Percentiles rank a stretch among this genome's conserved stretches.
Conservation (phyloP, 192 early-diverging fungal genomes). For the Phycomyces blakesleeanus region DNA sequence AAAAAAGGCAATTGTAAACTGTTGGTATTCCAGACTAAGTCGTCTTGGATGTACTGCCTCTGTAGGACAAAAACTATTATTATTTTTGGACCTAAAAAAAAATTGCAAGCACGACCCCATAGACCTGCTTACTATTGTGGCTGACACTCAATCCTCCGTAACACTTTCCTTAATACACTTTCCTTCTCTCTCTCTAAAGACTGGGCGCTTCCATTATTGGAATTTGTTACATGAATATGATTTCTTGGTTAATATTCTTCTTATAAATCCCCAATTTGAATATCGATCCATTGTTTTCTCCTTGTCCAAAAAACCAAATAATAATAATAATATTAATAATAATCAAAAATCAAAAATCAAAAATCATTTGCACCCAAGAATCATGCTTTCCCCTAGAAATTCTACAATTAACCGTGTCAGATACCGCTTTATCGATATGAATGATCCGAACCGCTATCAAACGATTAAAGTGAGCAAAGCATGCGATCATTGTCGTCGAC, state of each 20-base stretch:
- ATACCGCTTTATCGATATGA: slow-evolving; percentile 28
- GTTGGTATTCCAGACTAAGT: no score
- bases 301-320: neutral
- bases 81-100: neutral
- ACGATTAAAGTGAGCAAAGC: slow-evolving; percentile 23
- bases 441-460: slow-evolving; percentile 27
- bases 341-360: no score
- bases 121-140: neutral
- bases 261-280: no score
- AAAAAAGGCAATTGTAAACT: no score
- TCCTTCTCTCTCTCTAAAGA: neutral
- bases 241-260: no score
- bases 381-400: neutral
- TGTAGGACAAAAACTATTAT: no score
- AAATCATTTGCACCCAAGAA: neutral
- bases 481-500: slow-evolving; percentile 26
- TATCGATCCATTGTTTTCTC: no score
- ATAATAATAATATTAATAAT: neutral
- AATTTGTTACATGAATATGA: neutral
- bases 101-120: neutral
- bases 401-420: neutral
- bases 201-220: neutral
- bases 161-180: neutral
- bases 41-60: no score
- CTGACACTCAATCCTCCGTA: slow-evolving; percentile 1